Base-by-base conservation (phyloP, 225 moss, liverwort and hornwort genomes). In the Anthoceros angustus region DNA sequence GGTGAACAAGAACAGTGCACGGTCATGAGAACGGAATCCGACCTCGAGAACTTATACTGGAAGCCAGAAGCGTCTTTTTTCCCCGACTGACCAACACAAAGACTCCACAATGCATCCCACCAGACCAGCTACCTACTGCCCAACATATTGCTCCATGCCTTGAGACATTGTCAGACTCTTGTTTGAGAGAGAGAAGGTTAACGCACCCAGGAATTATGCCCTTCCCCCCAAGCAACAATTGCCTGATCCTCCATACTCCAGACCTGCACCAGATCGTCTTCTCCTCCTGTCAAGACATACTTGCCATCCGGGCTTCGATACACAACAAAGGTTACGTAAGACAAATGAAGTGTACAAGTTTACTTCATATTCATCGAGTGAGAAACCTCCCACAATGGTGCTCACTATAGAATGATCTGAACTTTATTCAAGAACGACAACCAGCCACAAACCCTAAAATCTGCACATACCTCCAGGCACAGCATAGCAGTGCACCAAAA, bases 241-340 rank as follows among this genome's bases (percentile, higher is more conserved):
- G 85, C 83, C 86, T 86, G 89, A 75, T 98, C 88, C 78, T 98
- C 98, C 98, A 92, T 98, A 77, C 98, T 98, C 98, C 98, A 98
- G 39, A 98, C 87, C 81, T 98, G 98, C 43, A 98, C 98, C 75
- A 92, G 81, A 76, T 98, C 98, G 60, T 98, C 98, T 80, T 98
- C 98, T 63, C 98, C 98, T 82, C 98, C 98, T 72, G 98, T 92
- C 87, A 98, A 86, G 62, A 98, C 86, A 68, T 98, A 98, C 77
- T 98, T 98, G 67, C 86, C 88, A 80, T 98, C 98, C 63, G 87
- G 82, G 75, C 98, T 98, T 76, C 43, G 76, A 76, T 64, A 72
- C 65, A 63, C 78, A 72, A 84, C 49, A 41, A 39, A 63, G 43
- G 23, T 40, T 39, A 10, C 20, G 40, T 49, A 12, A 64, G 70